These are phyloP conservation scores for Zygosaccharomyces bailii DNA, from an alignment of 805 yeast genomes.

Conservation along the genomic window DNA sequence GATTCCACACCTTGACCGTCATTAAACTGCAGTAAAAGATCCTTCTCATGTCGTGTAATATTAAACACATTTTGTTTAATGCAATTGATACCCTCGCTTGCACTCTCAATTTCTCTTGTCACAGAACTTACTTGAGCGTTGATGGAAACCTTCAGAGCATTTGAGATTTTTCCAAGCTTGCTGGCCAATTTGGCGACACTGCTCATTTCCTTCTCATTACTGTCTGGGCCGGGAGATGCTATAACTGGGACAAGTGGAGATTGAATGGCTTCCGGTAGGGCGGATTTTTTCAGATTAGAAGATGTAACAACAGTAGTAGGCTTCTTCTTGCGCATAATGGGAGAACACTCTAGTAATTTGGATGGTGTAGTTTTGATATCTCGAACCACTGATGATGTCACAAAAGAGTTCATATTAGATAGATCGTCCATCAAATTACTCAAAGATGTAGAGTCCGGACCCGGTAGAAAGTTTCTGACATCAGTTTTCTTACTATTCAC, in stretches of 20 bases:
- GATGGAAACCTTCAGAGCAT: conserved; percentile 15
- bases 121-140: conserved; percentile 17
- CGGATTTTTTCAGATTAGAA: conserved; percentile 76
- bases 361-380: conserved; percentile 16
- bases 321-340: conserved; percentile 19
- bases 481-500: conserved; percentile 15
- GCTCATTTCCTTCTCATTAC: conserved; percentile 6
- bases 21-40: conserved; percentile 12
- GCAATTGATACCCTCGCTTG: conserved; percentile 14
- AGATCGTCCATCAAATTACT: conserved; percentile 26
- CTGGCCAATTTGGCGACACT: conserved; percentile 9
- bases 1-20: conserved; percentile 10
- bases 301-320: conserved; percentile 31
- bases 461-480: conserved; percentile 13
- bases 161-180: conserved; percentile 13
- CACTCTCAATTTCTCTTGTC: conserved; percentile 16
- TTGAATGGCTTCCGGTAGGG: conserved; percentile 74
- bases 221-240: conserved; percentile 12
- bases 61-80: conserved; percentile 14
- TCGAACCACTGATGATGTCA: conserved; percentile 29
- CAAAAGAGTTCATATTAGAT: conserved; percentile 24
- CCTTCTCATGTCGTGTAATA: conserved; percentile 12
- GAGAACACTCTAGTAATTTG: conserved; percentile 23
- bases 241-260: conserved; percentile 14
- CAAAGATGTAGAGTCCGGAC: conserved; percentile 18